Percentiles rank a stretch among this genome's conserved stretches.
Evolutionary conservation across 768 basidiomycete species (phyloP).

Genomic region (Leccinum arenicola): DNA sequence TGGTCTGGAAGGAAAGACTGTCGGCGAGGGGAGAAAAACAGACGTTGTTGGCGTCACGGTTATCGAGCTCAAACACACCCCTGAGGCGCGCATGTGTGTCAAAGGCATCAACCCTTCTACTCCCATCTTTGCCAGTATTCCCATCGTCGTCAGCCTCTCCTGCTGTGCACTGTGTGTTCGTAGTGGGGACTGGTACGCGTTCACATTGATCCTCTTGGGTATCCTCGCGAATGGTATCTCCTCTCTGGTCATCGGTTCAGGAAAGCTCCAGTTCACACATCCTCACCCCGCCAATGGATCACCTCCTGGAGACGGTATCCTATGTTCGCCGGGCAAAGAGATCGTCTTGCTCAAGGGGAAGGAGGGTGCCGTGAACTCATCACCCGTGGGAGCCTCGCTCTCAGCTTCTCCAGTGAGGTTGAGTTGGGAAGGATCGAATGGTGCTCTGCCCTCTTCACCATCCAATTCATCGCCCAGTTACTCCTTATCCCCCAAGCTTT

Average conservation of each 20-base stretch:
- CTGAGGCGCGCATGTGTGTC: background rate
- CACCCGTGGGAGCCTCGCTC: conserved; percentile 4
- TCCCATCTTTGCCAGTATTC: conserved; percentile 9
- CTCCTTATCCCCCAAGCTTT: too few relatives aligned
- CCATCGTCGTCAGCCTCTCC: conserved; percentile 14
- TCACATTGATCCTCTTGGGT: conserved; percentile 26
- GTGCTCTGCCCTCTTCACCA: too few relatives aligned
- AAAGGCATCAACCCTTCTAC: background rate
- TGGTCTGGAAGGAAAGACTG: background rate
- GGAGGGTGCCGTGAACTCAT: conserved; percentile 10
- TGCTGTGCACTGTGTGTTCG: too few relatives aligned
- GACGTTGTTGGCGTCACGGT: background rate
- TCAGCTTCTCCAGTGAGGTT: too few relatives aligned
- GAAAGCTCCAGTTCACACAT: conserved; percentile 13
- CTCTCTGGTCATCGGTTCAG: conserved; percentile 22
- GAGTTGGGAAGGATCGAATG: too few relatives aligned
- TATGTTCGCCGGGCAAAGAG: conserved; percentile 1
- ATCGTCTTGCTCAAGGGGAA: background rate
- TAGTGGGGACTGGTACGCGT: conserved; percentile 24
- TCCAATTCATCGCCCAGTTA: too few relatives aligned
- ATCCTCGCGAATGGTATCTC: conserved; percentile 25
- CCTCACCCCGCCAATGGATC: conserved; percentile 11
- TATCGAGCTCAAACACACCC: background rate
- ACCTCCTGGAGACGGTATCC: conserved; percentile 27
- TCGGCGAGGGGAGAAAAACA: background rate